Evolutionary conservation across 257 asterid genomes (phyloP).

Genomic region (Buddleja alternifolia): DNA sequence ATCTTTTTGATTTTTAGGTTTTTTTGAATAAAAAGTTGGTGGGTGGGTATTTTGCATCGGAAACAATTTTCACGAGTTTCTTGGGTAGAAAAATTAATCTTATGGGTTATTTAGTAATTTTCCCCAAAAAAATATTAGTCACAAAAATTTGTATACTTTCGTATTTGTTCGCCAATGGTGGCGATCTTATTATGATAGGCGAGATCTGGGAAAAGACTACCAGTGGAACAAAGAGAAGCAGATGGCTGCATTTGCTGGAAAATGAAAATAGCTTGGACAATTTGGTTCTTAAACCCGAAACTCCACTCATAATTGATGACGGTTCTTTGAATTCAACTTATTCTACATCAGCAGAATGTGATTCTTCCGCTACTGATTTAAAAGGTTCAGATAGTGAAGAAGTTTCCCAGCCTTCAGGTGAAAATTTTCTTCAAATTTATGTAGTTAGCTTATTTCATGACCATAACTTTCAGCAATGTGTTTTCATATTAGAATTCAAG

Average conservation of each 20-base stretch:
- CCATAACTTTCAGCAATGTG: not conserved
- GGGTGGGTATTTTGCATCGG: too few species aligned
- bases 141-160: too few species aligned
- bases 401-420: slow-evolving; percentile 40
- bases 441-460: not conserved
- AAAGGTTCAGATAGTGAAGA: slow-evolving; percentile 27
- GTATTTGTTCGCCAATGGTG: not conserved
- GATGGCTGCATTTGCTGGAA: slow-evolving; percentile 20
- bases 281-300: slow-evolving; percentile 22
- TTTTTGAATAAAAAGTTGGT: too few species aligned
- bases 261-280: slow-evolving; percentile 21
- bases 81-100: too few species aligned
- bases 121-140: too few species aligned
- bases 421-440: not conserved
- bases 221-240: slow-evolving; percentile 40
- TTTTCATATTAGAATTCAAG: not conserved
- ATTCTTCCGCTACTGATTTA: slow-evolving; percentile 31
- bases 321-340: slow-evolving; percentile 11
- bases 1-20: too few species aligned
- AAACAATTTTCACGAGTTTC: too few species aligned
- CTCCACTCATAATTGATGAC: not conserved
- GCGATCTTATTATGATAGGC: slow-evolving; percentile 14
- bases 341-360: slow-evolving; percentile 32
- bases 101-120: too few species aligned
- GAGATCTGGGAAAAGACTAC: slow-evolving; percentile 25